These are phyloP conservation scores for Lactifluus piperatus DNA, from an alignment of 768 basidiomycete genomes.

Conservation along the genomic window DNA sequence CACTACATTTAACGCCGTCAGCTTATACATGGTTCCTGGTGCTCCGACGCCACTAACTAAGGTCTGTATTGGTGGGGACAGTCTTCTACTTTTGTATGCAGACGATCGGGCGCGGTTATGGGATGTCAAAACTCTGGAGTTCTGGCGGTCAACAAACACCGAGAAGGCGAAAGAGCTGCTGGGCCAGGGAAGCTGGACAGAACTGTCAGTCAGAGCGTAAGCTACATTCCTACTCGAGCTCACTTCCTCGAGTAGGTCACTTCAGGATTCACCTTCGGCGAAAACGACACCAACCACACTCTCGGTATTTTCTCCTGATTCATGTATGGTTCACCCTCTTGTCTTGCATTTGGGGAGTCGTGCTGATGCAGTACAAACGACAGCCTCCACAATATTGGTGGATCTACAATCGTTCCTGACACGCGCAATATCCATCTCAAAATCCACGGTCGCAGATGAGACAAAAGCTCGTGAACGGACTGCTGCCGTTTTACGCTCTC, in stretches of 20 bases:
- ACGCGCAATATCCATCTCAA: constrained; percentile 13
- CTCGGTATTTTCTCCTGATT: constrained; percentile 17
- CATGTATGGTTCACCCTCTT: constrained; percentile 18
- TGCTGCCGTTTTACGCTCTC: constrained; percentile 44
- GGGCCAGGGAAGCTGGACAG: constrained; percentile 61
- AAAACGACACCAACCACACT: not conserved
- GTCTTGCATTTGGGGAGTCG: not conserved
- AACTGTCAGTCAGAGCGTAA: constrained; percentile 41
- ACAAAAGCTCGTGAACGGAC: constrained; percentile 32
- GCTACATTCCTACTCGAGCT: not conserved
- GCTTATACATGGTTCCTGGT: constrained; percentile 77
- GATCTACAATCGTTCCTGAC: constrained; percentile 24
- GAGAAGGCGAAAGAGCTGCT: constrained; percentile 75
- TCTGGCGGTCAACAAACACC: constrained; percentile 71
- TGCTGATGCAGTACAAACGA: not conserved
- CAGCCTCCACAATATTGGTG: constrained; percentile 27
- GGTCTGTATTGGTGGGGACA: constrained; percentile 58
- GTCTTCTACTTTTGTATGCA: constrained; percentile 66
- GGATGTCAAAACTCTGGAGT: constrained; percentile 76
- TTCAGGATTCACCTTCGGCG: not conserved
- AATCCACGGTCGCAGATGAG: constrained; percentile 3
- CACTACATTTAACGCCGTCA: constrained; percentile 25
- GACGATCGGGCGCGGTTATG: constrained; percentile 77
- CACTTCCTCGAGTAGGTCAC: not conserved
- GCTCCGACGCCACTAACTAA: constrained; percentile 55